A percentile compares a stretch with the other conserved stretches of the same genome.
These are phyloP conservation scores for Talaromyces amestolkiae DNA, from an alignment of 2,329 filamentous ascomycete species.

Conservation along the genomic window DNA sequence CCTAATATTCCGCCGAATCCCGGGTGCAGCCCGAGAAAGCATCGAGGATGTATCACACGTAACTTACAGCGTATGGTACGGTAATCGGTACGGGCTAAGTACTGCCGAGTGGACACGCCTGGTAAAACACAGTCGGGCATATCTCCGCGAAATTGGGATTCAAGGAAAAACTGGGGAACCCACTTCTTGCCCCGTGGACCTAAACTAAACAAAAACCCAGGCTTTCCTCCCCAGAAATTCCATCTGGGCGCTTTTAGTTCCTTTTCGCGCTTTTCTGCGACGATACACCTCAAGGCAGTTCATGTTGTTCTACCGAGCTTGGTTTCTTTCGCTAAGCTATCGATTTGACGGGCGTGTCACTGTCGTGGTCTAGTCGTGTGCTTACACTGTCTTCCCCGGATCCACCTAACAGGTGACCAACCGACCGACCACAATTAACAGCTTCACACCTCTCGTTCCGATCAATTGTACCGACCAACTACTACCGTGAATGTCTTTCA, in stretches of 20 bases:
- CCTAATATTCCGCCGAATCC: conserved; percentile 1
- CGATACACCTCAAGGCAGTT: neutral
- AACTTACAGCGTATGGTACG: neutral
- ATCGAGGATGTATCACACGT: neutral
- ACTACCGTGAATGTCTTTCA: conserved; percentile 20
- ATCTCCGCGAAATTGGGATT: conserved; percentile 13
- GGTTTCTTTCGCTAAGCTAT: neutral
- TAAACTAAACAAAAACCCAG: conserved; percentile 15
- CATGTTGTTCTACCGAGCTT: neutral
- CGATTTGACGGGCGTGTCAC: neutral
- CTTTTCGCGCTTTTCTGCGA: neutral
- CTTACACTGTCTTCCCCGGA: conserved; percentile 5
- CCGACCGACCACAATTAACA: neutral
- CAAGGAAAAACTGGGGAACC: conserved; percentile 16
- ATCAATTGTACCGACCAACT: neutral
- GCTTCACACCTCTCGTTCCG: neutral
- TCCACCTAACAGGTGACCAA: neutral
- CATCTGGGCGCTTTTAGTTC: neutral
- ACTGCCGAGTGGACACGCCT: neutral
- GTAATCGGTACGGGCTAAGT: conserved; percentile 1
- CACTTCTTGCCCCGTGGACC: conserved; percentile 11
- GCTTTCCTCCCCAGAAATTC: conserved; percentile 12
- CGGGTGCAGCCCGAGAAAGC: conserved; percentile 8
- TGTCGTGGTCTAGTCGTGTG: neutral
- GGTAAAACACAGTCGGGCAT: conserved; percentile 7